A percentile compares a stretch with the other conserved stretches of the same genome.
These are phyloP conservation scores for Tulasnella sp. DNA, from an alignment of 768 basidiomycete genomes.

Conservation along the genomic window DNA sequence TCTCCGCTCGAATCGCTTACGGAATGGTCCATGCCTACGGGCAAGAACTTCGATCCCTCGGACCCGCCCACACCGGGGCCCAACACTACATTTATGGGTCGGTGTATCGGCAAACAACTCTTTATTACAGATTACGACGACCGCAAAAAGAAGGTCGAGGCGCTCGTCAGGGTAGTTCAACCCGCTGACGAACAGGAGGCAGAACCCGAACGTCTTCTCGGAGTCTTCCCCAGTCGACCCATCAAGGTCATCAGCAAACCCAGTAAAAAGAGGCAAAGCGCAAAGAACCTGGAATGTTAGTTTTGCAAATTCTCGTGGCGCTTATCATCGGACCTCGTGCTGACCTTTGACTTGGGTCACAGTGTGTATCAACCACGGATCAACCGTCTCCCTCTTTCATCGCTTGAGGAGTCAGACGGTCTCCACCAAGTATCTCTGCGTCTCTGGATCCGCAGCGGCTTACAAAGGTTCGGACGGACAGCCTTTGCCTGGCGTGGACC, in stretches of 20 bases:
- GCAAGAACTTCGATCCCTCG: conserved; percentile 59
- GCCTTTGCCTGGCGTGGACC: conserved; percentile 68
- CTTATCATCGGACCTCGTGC: not conserved
- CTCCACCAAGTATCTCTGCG: conserved; percentile 90
- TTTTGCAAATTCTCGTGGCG: conserved; percentile 5
- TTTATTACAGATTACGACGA: conserved; percentile 93
- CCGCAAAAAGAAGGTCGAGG: conserved; percentile 91
- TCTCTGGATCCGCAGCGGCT: conserved; percentile 83
- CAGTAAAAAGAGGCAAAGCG: conserved; percentile 90
- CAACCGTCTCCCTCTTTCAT: conserved; percentile 90
- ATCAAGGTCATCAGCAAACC: conserved; percentile 99
- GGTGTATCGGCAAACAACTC: conserved; percentile 86
- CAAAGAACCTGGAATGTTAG: conserved; percentile 86
- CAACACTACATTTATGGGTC: conserved; percentile 84
- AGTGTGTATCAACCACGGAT: conserved; percentile 95
- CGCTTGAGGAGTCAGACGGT: conserved; percentile 91
- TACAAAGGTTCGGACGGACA: conserved; percentile 91
- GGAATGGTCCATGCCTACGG: conserved; percentile 77
- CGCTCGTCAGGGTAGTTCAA: conserved; percentile 78
- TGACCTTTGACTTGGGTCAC: conserved; percentile 15
- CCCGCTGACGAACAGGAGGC: conserved; percentile 69
- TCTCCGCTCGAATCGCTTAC: conserved; percentile 72
- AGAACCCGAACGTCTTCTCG: conserved; percentile 71
- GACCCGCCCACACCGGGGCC: conserved; percentile 16
- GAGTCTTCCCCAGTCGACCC: conserved; percentile 81